Evolutionary conservation across 2,329 filamentous ascomycete species (phyloP), one percentile per base, ranked within the genome.

Genomic region (Fusarium pininemorale): DNA sequence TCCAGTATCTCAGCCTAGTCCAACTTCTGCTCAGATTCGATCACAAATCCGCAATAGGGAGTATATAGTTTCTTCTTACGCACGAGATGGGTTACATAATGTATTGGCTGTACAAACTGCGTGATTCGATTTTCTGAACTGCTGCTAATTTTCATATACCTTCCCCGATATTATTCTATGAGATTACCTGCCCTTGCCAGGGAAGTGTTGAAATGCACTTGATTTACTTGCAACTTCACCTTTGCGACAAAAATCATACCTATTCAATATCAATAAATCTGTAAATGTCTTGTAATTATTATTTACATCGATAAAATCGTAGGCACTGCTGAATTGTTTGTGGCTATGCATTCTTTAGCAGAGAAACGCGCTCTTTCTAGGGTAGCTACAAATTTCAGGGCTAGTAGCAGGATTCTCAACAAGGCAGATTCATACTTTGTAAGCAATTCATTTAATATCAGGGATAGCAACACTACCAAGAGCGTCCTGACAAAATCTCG

Each of bases 141-240:
- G 4, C 13, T 5, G 20, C 26, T 16, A 0, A 16, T 37, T 3
- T 16, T 0, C 35, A 16, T 16, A 37, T 9, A 16, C 3, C 1
- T 2, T 37, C 35, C 3, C 35, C 7, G 1, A 16, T 14, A 14
- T 32, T 2, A 14, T 14, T 7, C 1, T 0, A 6, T 32, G 13
- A 32, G 30, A 14, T 2, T 32, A 14, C 5, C 2, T 32, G 30
- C 5, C 5, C 1, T 0, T 32, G 13, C 30, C 13, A 7, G 13
- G 5, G 6, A 4, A 5, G 24, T 5, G 2, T 7, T 14, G 5
- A 32, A 14, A 1, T 32, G 7, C 6, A 14, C 15, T 3, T 0
- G 15, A 7, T 0, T 32, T 5, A 32, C 13, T 0, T 14, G 13
- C 13, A 3, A 32, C 2, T 32, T 7, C 6, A 32, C 13, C 1